Evolutionary conservation across 768 basidiomycete species (phyloP).

Genomic region (Amanita muscaria): DNA sequence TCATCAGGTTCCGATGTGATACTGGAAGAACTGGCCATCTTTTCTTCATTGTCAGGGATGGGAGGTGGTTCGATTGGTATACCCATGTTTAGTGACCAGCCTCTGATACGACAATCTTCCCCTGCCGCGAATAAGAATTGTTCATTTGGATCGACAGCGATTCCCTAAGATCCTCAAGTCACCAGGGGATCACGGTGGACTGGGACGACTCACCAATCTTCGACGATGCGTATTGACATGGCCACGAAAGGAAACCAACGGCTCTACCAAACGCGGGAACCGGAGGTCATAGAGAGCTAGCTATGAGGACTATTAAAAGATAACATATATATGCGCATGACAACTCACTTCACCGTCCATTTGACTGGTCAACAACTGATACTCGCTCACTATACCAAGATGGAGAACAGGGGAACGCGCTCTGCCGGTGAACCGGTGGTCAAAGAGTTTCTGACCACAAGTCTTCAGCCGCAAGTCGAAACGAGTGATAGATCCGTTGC

Average conservation of each 20-base stretch:
- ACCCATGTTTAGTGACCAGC: constrained; percentile 61
- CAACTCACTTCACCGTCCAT: constrained; percentile 50
- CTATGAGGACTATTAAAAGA: constrained; percentile 23
- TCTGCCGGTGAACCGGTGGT: constrained; percentile 22
- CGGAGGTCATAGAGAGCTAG: constrained; percentile 57
- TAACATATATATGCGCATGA: neutral
- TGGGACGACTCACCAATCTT: constrained; percentile 38
- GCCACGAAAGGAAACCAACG: constrained; percentile 40
- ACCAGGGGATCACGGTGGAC: too few relatives aligned
- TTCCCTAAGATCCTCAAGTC: constrained; percentile 51
- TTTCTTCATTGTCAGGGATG: neutral
- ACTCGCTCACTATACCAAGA: constrained; percentile 39
- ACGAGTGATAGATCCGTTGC: constrained; percentile 49
- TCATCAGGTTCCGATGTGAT: neutral
- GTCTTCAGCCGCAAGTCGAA: constrained; percentile 46
- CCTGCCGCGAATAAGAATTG: constrained; percentile 63
- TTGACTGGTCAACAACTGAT: constrained; percentile 47
- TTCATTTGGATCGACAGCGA: constrained; percentile 46
- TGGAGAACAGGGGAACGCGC: constrained; percentile 42
- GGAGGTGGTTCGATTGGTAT: neutral
- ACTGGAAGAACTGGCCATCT: neutral
- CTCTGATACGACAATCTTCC: constrained; percentile 52
- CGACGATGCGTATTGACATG: constrained; percentile 48
- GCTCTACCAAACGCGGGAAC: constrained; percentile 33
- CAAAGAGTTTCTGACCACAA: constrained; percentile 32